These are phyloP conservation scores for Cruciata laevipes DNA, from an alignment of 257 asterid genomes.

Conservation along the genomic window DNA sequence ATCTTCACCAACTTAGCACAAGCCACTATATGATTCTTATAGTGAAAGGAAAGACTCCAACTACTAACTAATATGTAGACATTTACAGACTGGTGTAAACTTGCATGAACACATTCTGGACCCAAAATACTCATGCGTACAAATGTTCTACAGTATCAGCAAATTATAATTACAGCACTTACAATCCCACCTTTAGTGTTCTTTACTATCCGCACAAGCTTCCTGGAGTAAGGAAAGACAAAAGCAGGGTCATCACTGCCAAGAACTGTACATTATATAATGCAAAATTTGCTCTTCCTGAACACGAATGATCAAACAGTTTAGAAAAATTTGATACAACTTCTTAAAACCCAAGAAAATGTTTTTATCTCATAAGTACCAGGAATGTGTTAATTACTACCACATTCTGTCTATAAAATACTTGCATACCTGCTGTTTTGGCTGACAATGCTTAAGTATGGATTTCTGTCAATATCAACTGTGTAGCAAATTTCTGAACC, in stretches of 20 bases:
- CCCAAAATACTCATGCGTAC: not conserved
- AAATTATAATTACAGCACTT: not conserved
- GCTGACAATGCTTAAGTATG: slow-evolving; percentile 5
- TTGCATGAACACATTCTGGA: no score
- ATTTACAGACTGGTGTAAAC: no score
- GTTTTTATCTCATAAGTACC: slow-evolving; percentile 1
- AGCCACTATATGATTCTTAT: no score
- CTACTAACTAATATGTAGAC: no score
- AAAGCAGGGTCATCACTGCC: not conserved
- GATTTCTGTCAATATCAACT: slow-evolving; percentile 13
- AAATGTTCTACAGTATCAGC: not conserved
- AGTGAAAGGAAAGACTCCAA: no score
- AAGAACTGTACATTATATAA: no score
- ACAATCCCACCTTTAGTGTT: not conserved
- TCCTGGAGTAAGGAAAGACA: not conserved
- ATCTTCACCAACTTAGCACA: no score
- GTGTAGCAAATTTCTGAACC: slow-evolving; percentile 50
- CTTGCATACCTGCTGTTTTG: not conserved
- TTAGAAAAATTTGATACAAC: not conserved
- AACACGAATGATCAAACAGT: not conserved
- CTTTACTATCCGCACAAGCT: not conserved
- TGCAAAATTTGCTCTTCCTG: not conserved
- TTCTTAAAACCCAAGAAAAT: not conserved
- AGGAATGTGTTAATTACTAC: not conserved
- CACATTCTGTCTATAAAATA: not conserved